Evolutionary conservation across 192 early-diverging fungal genomes (phyloP).

Genomic region (Geosiphon pyriformis): DNA sequence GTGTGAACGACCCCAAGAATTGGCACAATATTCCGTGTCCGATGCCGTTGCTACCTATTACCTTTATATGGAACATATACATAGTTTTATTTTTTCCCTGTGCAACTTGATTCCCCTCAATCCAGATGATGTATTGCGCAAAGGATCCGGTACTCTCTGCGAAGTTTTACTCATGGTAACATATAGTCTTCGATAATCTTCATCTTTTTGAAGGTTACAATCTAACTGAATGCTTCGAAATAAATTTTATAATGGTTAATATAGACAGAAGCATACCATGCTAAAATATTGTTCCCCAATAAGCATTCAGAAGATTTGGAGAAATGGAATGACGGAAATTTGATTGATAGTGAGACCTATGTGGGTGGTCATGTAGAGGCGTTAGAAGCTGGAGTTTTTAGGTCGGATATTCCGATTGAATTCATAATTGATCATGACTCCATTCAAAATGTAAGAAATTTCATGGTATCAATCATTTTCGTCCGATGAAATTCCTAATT

Average conservation of each 20-base stretch:
- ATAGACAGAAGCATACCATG: constrained; percentile 82
- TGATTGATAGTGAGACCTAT: constrained; percentile 92
- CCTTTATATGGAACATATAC: constrained; percentile 98
- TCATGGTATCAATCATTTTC: constrained; percentile 10
- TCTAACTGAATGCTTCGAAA: not conserved
- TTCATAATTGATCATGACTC: constrained; percentile 75
- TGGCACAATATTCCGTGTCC: constrained; percentile 98
- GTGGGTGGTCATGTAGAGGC: constrained; percentile 99
- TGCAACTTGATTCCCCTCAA: constrained; percentile 98
- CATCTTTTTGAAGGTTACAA: not conserved
- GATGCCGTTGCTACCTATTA: constrained; percentile 99
- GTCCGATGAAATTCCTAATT: constrained; percentile 3
- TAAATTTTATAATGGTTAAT: not conserved
- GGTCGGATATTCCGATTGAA: constrained; percentile 84
- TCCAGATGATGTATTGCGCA: constrained; percentile 93
- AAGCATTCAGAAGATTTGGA: constrained; percentile 81
- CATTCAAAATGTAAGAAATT: constrained; percentile 54
- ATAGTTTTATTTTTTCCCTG: constrained; percentile 98
- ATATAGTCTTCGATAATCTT: not conserved
- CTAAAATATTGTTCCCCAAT: constrained; percentile 93
- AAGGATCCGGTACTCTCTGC: constrained; percentile 94
- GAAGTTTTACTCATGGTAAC: constrained; percentile 93
- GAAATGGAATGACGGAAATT: constrained; percentile 81
- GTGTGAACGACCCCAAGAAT: constrained; percentile 79
- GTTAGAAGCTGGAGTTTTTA: constrained; percentile 95